These are phyloP conservation scores for Stylosanthes scabra DNA, from an alignment of 331 rosid species.

Conservation along the genomic window DNA sequence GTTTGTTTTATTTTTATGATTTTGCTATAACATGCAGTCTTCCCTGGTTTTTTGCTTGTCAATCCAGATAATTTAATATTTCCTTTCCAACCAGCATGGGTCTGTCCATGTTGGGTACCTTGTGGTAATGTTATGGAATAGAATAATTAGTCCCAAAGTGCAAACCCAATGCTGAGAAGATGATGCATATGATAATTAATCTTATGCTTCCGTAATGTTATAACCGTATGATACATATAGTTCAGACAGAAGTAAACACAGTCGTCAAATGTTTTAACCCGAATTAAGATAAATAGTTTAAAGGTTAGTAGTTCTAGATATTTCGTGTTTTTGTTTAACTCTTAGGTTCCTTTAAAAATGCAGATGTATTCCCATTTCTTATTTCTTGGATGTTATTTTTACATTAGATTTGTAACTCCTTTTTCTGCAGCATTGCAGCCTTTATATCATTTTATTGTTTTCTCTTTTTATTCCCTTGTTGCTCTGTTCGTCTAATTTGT, in stretches of 20 bases:
- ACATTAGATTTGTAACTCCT: background rate
- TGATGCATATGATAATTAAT: too few species aligned
- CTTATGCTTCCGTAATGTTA: too few species aligned
- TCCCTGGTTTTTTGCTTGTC: constrained; percentile 12
- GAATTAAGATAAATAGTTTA: background rate
- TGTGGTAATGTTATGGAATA: too few species aligned
- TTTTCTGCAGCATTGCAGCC: background rate
- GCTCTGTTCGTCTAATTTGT: too few species aligned
- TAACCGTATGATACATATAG: too few species aligned
- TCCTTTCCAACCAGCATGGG: background rate
- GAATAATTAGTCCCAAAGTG: too few species aligned
- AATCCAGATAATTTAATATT: background rate
- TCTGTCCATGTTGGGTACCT: background rate
- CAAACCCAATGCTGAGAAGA: too few species aligned
- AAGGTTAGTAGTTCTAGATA: background rate
- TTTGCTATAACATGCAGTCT: background rate
- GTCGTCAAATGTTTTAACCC: too few species aligned
- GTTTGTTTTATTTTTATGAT: constrained; percentile 21
- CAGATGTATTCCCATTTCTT: background rate
- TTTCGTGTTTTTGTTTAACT: background rate
- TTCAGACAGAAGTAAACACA: too few species aligned
- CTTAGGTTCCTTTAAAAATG: background rate
- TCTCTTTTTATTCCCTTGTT: background rate
- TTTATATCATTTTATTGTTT: background rate
- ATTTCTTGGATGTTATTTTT: constrained; percentile 5